Evolutionary conservation across 176 grass and related monocot species (phyloP).

Genomic region (Leersia perrieri): DNA sequence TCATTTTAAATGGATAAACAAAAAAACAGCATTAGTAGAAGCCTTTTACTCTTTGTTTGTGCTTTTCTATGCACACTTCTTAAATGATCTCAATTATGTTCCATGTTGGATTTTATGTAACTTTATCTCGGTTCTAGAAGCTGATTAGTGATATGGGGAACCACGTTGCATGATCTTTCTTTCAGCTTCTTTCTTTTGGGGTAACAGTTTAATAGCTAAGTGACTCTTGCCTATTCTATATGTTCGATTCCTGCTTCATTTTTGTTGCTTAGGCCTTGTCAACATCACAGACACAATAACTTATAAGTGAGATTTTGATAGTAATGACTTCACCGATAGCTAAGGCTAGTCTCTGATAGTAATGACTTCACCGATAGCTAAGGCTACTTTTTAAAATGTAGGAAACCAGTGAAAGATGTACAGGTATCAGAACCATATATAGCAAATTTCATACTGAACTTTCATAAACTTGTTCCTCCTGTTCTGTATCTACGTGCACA

Average conservation of each 20-base stretch:
- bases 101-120: not conserved
- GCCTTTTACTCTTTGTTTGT: too few species aligned
- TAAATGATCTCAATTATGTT: not conserved
- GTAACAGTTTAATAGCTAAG: not conserved
- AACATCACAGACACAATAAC: not conserved
- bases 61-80: too few species aligned
- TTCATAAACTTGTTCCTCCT: not conserved
- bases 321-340: not conserved
- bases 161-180: not conserved
- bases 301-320: not conserved
- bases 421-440: not conserved
- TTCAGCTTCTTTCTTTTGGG: not conserved
- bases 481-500: not conserved
- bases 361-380: not conserved
- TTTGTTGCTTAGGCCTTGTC: not conserved
- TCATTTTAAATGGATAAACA: too few species aligned
- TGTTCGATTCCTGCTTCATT: constrained; percentile 11
- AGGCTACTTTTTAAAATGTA: constrained; percentile 1
- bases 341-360: not conserved
- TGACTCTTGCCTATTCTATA: not conserved
- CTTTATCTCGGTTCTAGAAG: not conserved
- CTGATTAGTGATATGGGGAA: not conserved
- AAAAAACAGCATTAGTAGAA: too few species aligned
- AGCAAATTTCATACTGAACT: not conserved
- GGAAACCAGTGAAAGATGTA: not conserved